Conservation (phyloP, 108 stramenopile genomes). For the Cyclotella distinguenda region DNA sequence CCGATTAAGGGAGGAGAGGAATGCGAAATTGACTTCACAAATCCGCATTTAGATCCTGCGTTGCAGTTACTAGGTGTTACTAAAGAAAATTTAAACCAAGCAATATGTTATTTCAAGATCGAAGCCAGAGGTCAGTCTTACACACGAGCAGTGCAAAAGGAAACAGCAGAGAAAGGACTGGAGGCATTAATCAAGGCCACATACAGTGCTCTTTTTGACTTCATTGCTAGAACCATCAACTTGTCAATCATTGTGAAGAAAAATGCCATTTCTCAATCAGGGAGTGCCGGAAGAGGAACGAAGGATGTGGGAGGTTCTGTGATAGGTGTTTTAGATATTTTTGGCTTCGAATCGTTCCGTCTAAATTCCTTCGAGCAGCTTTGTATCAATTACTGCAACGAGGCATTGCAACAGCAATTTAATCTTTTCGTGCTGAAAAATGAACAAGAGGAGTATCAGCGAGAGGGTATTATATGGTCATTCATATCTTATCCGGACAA, state of each 20-base stretch:
- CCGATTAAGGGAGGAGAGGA: conserved; percentile 56
- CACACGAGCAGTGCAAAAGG: conserved; percentile 55
- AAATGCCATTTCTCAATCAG: conserved; percentile 13
- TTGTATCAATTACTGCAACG: conserved; percentile 88
- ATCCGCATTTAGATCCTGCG: conserved; percentile 47
- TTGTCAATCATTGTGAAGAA: conserved; percentile 46
- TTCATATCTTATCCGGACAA: conserved; percentile 80
- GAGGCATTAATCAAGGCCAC: conserved; percentile 94
- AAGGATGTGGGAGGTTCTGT: conserved; percentile 38
- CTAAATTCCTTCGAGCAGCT: conserved; percentile 84
- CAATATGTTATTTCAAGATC: conserved; percentile 74
- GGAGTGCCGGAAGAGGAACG: neutral
- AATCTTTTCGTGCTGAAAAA: conserved; percentile 57
- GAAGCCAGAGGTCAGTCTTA: conserved; percentile 73
- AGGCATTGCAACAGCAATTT: conserved; percentile 81
- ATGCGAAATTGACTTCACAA: conserved; percentile 45
- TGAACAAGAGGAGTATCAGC: conserved; percentile 65
- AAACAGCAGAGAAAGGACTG: conserved; percentile 84
- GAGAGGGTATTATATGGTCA: conserved; percentile 58
- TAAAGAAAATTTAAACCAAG: conserved; percentile 65
- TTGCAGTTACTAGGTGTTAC: conserved; percentile 76
- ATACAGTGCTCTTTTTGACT: conserved; percentile 85
- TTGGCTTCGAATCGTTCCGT: conserved; percentile 95
- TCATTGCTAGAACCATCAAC: conserved; percentile 82
- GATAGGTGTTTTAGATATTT: conserved; percentile 96